A percentile compares a stretch with the other conserved stretches of the same genome.
phyloP scores from a whole-genome alignment of 441 rosid species.

The Aquilaria agallochum region DNA sequence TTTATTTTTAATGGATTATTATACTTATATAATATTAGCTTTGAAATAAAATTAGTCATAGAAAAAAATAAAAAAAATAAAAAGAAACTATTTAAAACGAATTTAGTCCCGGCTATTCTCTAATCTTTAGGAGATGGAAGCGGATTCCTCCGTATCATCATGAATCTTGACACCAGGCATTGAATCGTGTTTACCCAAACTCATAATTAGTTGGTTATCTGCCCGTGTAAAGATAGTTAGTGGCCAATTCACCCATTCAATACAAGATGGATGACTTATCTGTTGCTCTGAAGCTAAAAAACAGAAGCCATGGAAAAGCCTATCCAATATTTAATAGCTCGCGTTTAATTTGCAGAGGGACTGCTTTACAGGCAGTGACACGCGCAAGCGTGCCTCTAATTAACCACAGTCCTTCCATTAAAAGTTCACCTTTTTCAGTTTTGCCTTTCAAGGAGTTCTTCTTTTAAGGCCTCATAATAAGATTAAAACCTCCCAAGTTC shows the following conservation, averaged over 20 bases:
- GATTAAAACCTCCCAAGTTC: too few relatives aligned
- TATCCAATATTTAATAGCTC: too few relatives aligned
- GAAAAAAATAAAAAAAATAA: background rate
- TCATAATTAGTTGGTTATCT: too few relatives aligned
- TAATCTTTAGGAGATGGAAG: constrained; percentile 10
- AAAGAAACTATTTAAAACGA: background rate
- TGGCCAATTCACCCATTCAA: too few relatives aligned
- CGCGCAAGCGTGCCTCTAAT: constrained; percentile 29
- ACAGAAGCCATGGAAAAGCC: too few relatives aligned
- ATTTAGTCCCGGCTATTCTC: background rate
- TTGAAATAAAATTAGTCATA: background rate
- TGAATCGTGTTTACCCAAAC: too few relatives aligned
- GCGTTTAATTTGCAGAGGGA: too few relatives aligned
- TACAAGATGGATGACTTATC: too few relatives aligned
- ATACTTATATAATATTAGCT: background rate
- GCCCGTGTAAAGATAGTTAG: too few relatives aligned
- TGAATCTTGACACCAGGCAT: too few relatives aligned
- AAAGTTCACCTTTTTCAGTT: background rate
- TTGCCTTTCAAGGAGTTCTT: constrained; percentile 4
- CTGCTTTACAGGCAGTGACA: constrained; percentile 9
- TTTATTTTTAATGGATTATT: background rate
- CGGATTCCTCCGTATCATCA: background rate
- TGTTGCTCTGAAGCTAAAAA: too few relatives aligned
- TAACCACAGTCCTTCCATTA: too few relatives aligned
- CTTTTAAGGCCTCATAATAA: constrained; percentile 1